Evolutionary conservation across 257 asterid species (phyloP).

Genomic region (Solanum gracilifrons): DNA sequence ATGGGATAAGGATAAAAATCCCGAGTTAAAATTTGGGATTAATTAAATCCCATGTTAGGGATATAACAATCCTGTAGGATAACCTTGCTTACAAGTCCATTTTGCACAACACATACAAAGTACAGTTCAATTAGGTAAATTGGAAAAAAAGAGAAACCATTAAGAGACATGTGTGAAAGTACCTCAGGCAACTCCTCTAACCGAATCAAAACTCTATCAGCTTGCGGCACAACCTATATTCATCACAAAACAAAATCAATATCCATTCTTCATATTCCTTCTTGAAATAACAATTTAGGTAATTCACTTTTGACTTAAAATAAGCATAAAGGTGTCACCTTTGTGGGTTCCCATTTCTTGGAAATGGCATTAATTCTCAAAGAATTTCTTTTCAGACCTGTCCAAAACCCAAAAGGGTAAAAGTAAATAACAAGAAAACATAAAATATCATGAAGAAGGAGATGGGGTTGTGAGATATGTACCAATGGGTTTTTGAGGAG

Average conservation of each 20-base stretch:
- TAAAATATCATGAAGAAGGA: neutral
- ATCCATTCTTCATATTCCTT: neutral
- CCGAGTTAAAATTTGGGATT: neutral
- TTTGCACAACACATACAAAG: neutral
- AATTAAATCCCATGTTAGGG: too few relatives aligned
- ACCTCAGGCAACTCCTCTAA: slow-evolving; percentile 72
- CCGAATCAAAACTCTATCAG: slow-evolving; percentile 78
- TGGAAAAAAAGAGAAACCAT: neutral
- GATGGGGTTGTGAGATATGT: neutral
- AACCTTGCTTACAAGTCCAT: neutral
- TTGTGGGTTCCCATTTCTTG: slow-evolving; percentile 59
- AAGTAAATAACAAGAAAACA: neutral
- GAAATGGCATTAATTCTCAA: slow-evolving; percentile 59
- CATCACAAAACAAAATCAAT: neutral
- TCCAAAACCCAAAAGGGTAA: neutral
- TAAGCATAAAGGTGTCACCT: slow-evolving; percentile 17
- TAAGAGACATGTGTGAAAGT: neutral
- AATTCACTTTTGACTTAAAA: neutral
- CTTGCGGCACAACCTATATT: slow-evolving; percentile 78
- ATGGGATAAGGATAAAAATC: too few relatives aligned
- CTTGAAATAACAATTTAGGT: neutral
- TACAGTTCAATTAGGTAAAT: neutral
- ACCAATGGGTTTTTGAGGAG: slow-evolving; percentile 26
- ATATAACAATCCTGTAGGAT: neutral
- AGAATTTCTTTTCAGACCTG: slow-evolving; percentile 31